Evolutionary conservation across 2,329 filamentous ascomycete species (phyloP), one percentile per base, ranked within the genome.

Genomic region (Hypoxylon sp.): DNA sequence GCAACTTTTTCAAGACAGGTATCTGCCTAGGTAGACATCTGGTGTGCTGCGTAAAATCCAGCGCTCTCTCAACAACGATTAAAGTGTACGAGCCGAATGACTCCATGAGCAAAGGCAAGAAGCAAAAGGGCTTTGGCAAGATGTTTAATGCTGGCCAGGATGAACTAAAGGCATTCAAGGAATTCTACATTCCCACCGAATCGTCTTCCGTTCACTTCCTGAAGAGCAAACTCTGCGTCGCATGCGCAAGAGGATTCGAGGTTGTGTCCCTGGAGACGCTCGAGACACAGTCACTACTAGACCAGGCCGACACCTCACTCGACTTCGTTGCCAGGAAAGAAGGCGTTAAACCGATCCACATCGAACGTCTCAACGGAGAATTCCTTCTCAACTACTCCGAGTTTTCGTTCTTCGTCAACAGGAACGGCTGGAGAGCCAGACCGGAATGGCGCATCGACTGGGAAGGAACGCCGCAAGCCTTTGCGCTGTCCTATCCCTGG

Each of bases 31-130:
- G 94, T 23, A 84, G 94, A 56, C 94, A 97, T 69, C 79, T 99
- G 44, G 94, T 99, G 20, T 97, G 93, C 74, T 95, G 91, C 63
- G 94, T 97, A 66, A 97, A 96, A 77, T 96, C 91, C 29, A 93
- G 89, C 12, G 90, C 92, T 2, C 78, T 97, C 21, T 96, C 91
- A 42, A 96, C 91, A 9, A 97, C 93, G 2, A 96, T 99, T 78
- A 97, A 97, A 74, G 94, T 97, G n/a, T 97, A 91, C 73, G 93
- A 99, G 74, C 94, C 94, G 1, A 96, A 96, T 74, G 94, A 97
- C 69, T 89, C 91, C 56, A 88, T 96, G 80, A 88, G 89, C 45
- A 94, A 92, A 76, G 90, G 90, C 51, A 95, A 94, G 78, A 97
- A 95, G 77, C 95, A 96, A 69, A 94, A 92, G 66, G 93, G 94